These are phyloP conservation scores for Thinopyrum elongatum DNA, from an alignment of 176 grass and related monocot genomes.

Conservation along the genomic window DNA sequence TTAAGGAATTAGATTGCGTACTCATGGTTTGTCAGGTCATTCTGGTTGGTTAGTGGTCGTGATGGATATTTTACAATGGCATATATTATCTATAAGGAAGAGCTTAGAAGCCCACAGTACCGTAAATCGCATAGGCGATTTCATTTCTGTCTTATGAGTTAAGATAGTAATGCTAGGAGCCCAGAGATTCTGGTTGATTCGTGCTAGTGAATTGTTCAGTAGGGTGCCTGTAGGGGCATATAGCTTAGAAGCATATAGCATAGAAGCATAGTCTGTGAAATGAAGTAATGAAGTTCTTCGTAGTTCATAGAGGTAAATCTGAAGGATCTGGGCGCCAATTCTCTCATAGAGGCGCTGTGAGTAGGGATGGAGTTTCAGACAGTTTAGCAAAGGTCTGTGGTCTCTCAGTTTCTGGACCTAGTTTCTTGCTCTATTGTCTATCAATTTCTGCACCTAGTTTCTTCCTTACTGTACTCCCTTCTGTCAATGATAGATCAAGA, in stretches of 20 bases:
- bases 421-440: not conserved
- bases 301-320: not conserved
- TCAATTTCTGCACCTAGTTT: not conserved
- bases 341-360: not conserved
- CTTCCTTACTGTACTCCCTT: not conserved
- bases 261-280: not conserved
- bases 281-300: not conserved
- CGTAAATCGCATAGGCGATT: not conserved
- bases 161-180: not conserved
- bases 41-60: not conserved
- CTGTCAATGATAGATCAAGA: not conserved
- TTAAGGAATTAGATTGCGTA: not conserved
- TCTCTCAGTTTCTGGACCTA: not conserved
- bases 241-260: not conserved
- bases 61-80: not conserved
- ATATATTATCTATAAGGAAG: not conserved
- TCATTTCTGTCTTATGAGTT: not conserved
- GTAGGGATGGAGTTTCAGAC: not conserved
- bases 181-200: not conserved
- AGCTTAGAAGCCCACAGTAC: not conserved
- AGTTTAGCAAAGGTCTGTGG: not conserved
- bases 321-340: too few relatives aligned
- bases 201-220: not conserved
- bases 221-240: not conserved
- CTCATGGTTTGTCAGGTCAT: not conserved